Evolutionary conservation across 129 eudicot species (phyloP), one percentile per base, ranked within the genome.

Genomic region (Helianthus tuberosus): DNA sequence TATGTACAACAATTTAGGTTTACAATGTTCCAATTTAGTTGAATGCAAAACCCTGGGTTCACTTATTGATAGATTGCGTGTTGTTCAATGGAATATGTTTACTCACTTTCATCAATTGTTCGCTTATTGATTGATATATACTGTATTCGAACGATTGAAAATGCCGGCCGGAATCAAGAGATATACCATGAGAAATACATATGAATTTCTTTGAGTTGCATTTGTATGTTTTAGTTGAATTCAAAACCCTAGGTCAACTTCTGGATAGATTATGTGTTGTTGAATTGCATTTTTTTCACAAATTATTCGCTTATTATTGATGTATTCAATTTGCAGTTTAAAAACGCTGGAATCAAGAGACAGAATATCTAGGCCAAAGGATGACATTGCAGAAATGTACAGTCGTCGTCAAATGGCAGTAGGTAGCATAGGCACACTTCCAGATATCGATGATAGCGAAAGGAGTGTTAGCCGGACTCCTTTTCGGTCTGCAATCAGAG

Each of bases 341-440:
- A 49, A 7, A 50, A 89, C 84, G 91, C 83, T 84, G 57, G 91
- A 81, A 76, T 80, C 88, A 75, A 88, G 97, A 50, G 95, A 91
- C 44, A 44, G 94, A 36, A 17, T 86, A 66, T 62, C 88, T 38
- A 86, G 94, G 85, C 76, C 75, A 6, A 80, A 72, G 46, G 74
- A 65, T 20, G 87, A 74, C 12, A 70, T 66, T 23, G 73, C 82
- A 10, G 82, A 80, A 8, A 11, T 75, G 3, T 78, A 80, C 39
- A 65, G 20, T n/a, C 80, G 54, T 27, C 82, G 81, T 48, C 68
- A 67, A 12, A 53, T 53, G 57, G 16, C 80, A 25, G 17, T 47
- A 47, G 76, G 77, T 39, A 27, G 78, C 11, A 11, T 55, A 51
- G 67, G 72, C 9, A 55, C 65, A 46, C 29, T 78, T 11, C 59